These are phyloP conservation scores for Euryodendron excelsum DNA, from an alignment of 148 eudicot species.

Conservation along the genomic window DNA sequence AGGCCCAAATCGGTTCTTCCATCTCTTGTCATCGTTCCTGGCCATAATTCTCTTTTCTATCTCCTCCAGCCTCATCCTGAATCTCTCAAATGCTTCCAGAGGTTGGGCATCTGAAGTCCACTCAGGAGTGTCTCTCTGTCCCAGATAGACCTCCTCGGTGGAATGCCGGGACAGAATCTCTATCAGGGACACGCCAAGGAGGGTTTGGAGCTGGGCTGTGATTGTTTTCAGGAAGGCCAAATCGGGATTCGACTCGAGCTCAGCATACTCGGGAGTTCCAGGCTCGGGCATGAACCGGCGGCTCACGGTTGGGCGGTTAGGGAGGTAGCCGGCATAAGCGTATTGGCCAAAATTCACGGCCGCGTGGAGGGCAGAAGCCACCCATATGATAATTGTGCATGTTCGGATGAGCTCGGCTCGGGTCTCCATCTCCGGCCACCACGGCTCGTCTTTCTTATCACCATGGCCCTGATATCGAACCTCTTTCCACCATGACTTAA, in stretches of 20 bases:
- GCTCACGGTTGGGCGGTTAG: slow-evolving; percentile 31
- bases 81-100: slow-evolving; percentile 20
- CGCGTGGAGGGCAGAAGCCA: slow-evolving; percentile 27
- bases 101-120: slow-evolving; percentile 32
- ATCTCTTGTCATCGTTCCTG: slow-evolving; percentile 18
- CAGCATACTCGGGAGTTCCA: slow-evolving; percentile 27
- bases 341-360: slow-evolving; percentile 26
- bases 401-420: slow-evolving; percentile 6
- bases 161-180: slow-evolving; percentile 40
- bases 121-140: slow-evolving; percentile 26
- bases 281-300: slow-evolving; percentile 34
- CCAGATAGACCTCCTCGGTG: slow-evolving; percentile 35
- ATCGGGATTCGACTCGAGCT: slow-evolving; percentile 28
- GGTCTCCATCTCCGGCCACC: slow-evolving; percentile 21
- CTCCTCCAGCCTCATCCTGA: slow-evolving; percentile 18
- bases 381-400: slow-evolving; percentile 24
- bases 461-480: slow-evolving; percentile 15
- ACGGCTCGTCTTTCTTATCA: slow-evolving; percentile 10
- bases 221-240: slow-evolving; percentile 29
- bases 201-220: slow-evolving; percentile 35
- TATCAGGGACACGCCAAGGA: slow-evolving; percentile 34
- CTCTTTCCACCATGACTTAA: slow-evolving; percentile 36
- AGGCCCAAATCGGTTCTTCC: slow-evolving; percentile 29
- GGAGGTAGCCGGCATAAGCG: slow-evolving; percentile 32
- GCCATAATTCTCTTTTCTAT: slow-evolving; percentile 22